These are phyloP conservation scores for Barbatosphaeria neglecta DNA, from an alignment of 495 filamentous ascomycete genomes.

Conservation along the genomic window DNA sequence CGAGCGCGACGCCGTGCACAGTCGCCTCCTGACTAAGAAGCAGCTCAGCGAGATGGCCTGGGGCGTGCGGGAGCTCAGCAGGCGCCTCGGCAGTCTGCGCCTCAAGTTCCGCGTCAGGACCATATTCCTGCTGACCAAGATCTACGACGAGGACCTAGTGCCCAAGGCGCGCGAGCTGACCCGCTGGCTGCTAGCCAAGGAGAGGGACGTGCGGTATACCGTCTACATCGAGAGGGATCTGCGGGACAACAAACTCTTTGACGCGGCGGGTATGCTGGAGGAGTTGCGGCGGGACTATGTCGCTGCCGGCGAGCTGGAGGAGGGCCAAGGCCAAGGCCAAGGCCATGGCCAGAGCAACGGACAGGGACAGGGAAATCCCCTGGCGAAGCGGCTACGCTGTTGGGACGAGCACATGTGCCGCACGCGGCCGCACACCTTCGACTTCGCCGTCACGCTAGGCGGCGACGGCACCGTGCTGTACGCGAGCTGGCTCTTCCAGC, in stretches of 20 bases:
- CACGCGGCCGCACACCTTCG: constrained; percentile 72
- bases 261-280: constrained; percentile 48
- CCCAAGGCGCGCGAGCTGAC: constrained; percentile 64
- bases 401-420: constrained; percentile 74
- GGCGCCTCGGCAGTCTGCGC: constrained; percentile 66
- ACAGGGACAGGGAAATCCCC: too few relatives aligned
- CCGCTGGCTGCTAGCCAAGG: constrained; percentile 73
- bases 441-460: constrained; percentile 89
- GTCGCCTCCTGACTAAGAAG: constrained; percentile 70
- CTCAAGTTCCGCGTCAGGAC: constrained; percentile 70
- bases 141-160: constrained; percentile 72
- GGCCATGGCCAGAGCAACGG: too few relatives aligned
- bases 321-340: too few relatives aligned
- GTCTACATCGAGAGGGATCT: constrained; percentile 76
- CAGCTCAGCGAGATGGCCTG: constrained; percentile 93
- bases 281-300: constrained; percentile 21
- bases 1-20: constrained; percentile 19
- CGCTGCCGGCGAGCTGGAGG: constrained; percentile 7
- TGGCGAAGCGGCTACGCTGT: constrained; percentile 54
- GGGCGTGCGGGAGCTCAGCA: constrained; percentile 82
- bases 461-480: constrained; percentile 95
- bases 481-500: constrained; percentile 92
- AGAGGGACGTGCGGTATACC: constrained; percentile 54
- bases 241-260: constrained; percentile 56
- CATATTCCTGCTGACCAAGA: constrained; percentile 84